Evolutionary conservation across 2,329 filamentous ascomycete genomes (phyloP).

Genomic region (Lachnellula occidentalis): DNA sequence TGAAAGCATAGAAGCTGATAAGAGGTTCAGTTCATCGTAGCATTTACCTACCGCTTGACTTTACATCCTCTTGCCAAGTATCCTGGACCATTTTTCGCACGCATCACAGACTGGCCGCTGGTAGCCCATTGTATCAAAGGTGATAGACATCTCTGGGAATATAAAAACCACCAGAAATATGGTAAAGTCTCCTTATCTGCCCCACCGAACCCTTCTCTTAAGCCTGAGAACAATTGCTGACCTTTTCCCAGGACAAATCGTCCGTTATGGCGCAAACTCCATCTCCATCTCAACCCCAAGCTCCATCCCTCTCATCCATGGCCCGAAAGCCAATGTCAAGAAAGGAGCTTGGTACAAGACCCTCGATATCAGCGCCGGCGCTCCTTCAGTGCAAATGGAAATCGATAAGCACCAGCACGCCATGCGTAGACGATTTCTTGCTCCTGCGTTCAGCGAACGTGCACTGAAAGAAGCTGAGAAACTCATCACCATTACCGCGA

Average conservation of each 20-base stretch:
- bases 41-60: conserved; percentile 8
- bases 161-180: conserved; percentile 14
- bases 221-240: not conserved
- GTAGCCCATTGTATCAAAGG: conserved; percentile 10
- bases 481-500: conserved; percentile 13
- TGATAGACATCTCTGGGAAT: conserved; percentile 13
- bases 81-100: conserved; percentile 25
- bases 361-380: conserved; percentile 9
- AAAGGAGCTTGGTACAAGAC: conserved; percentile 16
- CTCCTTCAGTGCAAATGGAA: conserved; percentile 13
- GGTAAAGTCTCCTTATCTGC: not conserved
- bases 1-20: not conserved
- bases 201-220: not conserved
- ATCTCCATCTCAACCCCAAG: conserved; percentile 7
- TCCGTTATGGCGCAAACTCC: conserved; percentile 10
- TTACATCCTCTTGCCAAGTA: conserved; percentile 31
- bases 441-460: conserved; percentile 29
- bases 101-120: conserved; percentile 13
- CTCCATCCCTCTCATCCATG: conserved; percentile 6
- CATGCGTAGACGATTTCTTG: conserved; percentile 19
- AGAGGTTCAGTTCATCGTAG: not conserved
- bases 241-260: not conserved
- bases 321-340: conserved; percentile 15
- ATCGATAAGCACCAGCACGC: conserved; percentile 10
- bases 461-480: conserved; percentile 30